phyloP scores from a whole-genome alignment of 2,329 filamentous ascomycete species.

The Aspergillus oerlinghausenensis region DNA sequence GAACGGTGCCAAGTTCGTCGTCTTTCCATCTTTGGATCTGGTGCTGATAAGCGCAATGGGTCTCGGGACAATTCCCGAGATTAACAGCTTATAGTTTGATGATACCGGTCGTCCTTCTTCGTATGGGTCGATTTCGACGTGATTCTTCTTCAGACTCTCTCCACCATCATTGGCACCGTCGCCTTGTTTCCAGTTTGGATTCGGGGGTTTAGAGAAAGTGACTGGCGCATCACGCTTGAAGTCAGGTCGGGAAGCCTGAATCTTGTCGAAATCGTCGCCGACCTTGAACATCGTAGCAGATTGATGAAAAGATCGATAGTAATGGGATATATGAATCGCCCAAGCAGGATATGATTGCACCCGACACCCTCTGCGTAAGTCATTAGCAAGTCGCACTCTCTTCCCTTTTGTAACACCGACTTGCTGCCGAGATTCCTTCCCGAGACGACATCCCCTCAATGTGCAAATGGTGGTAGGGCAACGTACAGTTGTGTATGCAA shows the following conservation, averaged over 20 bases:
- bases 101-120: conserved; percentile 60
- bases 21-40: conserved; percentile 55
- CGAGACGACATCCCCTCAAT: not conserved
- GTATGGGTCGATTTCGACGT: conserved; percentile 79
- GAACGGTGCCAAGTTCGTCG: conserved; percentile 79
- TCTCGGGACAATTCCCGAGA: conserved; percentile 74
- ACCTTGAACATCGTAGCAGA: conserved; percentile 22
- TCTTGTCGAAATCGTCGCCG: conserved; percentile 31
- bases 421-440: not conserved
- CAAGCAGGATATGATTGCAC: not conserved
- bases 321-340: not conserved
- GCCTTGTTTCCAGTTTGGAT: conserved; percentile 41
- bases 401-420: not conserved
- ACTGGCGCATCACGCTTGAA: conserved; percentile 32
- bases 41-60: conserved; percentile 68
- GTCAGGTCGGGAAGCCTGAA: conserved; percentile 40
- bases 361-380: not conserved
- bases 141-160: conserved; percentile 49
- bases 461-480: not conserved
- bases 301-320: conserved; percentile 15
- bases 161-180: conserved; percentile 43
- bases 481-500: not conserved
- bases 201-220: conserved; percentile 38
- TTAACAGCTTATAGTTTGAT: conserved; percentile 89
- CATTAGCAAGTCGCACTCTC: not conserved